A percentile compares a stretch with the other conserved stretches of the same genome.
Evolutionary conservation across 805 yeast species (phyloP).

Genomic region (Wickerhamiella bombiphila): DNA sequence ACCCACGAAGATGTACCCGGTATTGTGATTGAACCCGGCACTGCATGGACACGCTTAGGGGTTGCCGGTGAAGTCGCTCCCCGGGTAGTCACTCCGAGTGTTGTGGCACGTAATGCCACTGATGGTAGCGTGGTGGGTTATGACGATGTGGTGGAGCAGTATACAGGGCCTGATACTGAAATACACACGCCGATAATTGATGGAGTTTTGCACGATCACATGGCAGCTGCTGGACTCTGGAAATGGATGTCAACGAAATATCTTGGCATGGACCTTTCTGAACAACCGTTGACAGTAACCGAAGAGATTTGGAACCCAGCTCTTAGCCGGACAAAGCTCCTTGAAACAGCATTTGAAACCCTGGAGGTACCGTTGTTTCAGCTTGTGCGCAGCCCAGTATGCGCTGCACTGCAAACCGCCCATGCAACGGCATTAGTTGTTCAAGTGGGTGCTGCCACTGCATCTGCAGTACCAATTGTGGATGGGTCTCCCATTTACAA

Average conservation of each 20-base stretch:
- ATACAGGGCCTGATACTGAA: slow-evolving; percentile 12
- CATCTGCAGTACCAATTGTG: slow-evolving; percentile 42
- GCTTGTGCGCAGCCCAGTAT: slow-evolving; percentile 64
- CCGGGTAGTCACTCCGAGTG: slow-evolving; percentile 11
- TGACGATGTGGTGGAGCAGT: slow-evolving; percentile 11
- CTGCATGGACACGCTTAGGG: slow-evolving; percentile 68
- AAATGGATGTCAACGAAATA: slow-evolving; percentile 36
- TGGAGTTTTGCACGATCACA: slow-evolving; percentile 50
- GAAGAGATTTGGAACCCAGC: slow-evolving; percentile 78
- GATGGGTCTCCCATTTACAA: slow-evolving; percentile 18
- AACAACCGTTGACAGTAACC: slow-evolving; percentile 69
- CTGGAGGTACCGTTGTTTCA: slow-evolving; percentile 70
- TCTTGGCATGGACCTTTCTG: slow-evolving; percentile 40
- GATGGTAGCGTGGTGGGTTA: slow-evolving; percentile 19
- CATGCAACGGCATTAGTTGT: slow-evolving; percentile 76
- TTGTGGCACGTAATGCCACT: slow-evolving; percentile 29
- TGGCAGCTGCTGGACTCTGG: slow-evolving; percentile 65
- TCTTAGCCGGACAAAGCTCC: slow-evolving; percentile 48
- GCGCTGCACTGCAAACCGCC: slow-evolving; percentile 77
- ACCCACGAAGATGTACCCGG: no score
- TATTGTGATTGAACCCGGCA: slow-evolving; percentile 81
- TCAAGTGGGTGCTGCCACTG: slow-evolving; percentile 67
- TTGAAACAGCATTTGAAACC: slow-evolving; percentile 57
- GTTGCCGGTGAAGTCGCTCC: slow-evolving; percentile 89
- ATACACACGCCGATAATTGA: slow-evolving; percentile 18